phyloP scores from a whole-genome alignment of 345 rosid species.

The Pugionium dolabratum region DNA sequence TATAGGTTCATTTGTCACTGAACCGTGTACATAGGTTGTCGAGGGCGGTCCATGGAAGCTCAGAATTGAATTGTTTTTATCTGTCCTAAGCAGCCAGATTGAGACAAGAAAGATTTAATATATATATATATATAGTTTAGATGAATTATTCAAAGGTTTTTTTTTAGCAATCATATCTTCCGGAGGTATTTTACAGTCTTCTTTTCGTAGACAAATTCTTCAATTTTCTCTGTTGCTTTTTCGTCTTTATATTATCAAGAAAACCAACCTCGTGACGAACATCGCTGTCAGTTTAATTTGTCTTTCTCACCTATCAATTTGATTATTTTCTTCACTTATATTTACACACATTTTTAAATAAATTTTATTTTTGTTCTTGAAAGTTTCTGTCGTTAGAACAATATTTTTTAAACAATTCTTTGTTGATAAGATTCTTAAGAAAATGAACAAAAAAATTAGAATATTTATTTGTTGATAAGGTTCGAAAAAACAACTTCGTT shows the following conservation, averaged over 20 bases:
- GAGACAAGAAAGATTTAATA: constrained; percentile 16
- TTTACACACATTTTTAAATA: too few species aligned
- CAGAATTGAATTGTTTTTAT: constrained; percentile 13
- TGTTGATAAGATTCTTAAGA: too few species aligned
- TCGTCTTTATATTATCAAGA: constrained; percentile 20
- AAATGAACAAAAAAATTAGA: too few species aligned
- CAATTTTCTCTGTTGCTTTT: constrained; percentile 11
- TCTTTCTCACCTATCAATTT: constrained; percentile 23
- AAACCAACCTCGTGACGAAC: constrained; percentile 34
- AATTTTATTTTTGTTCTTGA: too few species aligned
- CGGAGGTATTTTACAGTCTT: constrained; percentile 22
- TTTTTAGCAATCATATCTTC: constrained; percentile 27
- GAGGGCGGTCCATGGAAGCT: constrained; percentile 20
- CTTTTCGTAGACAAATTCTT: constrained; percentile 13
- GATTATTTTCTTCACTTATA: not conserved
- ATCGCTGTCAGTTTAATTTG: constrained; percentile 26
- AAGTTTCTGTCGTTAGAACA: too few species aligned
- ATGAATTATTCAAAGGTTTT: not conserved
- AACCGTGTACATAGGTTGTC: not conserved
- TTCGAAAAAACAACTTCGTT: too few species aligned
- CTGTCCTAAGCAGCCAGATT: constrained; percentile 25
- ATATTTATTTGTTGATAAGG: too few species aligned
- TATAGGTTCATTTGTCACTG: not conserved
- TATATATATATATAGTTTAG: too few species aligned
- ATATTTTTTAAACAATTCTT: too few species aligned